Evolutionary conservation across 306 rosid genomes (phyloP).

Genomic region (Crotalaria pallida): DNA sequence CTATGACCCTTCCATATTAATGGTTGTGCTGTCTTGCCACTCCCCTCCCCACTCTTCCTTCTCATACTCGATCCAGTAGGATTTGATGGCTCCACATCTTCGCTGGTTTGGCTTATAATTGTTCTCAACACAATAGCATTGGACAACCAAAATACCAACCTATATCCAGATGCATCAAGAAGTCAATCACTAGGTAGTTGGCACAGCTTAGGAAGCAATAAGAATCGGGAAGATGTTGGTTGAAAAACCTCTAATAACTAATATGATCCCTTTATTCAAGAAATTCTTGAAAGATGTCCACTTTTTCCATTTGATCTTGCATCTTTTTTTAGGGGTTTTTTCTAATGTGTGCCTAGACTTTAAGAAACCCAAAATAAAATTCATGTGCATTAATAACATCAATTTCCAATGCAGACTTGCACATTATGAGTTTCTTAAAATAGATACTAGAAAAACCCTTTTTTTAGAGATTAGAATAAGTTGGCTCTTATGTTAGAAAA

Average conservation of each 20-base stretch:
- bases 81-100: conserved; percentile 28
- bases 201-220: conserved; percentile 16
- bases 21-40: conserved; percentile 36
- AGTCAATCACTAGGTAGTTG: conserved; percentile 3
- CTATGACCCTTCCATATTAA: conserved; percentile 61
- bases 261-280: conserved; percentile 11
- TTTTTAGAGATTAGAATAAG: not conserved
- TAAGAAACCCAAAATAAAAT: too few relatives aligned
- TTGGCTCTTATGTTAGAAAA: not conserved
- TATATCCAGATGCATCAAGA: conserved; percentile 35
- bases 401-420: too few relatives aligned
- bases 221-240: conserved; percentile 12
- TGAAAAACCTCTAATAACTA: conserved; percentile 8
- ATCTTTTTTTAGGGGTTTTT: too few relatives aligned
- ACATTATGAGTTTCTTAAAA: too few relatives aligned
- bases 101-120: conserved; percentile 52
- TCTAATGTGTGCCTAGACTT: too few relatives aligned
- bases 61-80: conserved; percentile 34
- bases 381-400: too few relatives aligned
- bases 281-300: conserved; percentile 4
- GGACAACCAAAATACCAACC: conserved; percentile 91
- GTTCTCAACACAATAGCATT: conserved; percentile 75
- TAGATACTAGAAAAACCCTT: too few relatives aligned
- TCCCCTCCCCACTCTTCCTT: conserved; percentile 47
- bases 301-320: conserved; percentile 4